Conservation (phyloP, 306 rosid genomes). For the Lupinus albus region DNA sequence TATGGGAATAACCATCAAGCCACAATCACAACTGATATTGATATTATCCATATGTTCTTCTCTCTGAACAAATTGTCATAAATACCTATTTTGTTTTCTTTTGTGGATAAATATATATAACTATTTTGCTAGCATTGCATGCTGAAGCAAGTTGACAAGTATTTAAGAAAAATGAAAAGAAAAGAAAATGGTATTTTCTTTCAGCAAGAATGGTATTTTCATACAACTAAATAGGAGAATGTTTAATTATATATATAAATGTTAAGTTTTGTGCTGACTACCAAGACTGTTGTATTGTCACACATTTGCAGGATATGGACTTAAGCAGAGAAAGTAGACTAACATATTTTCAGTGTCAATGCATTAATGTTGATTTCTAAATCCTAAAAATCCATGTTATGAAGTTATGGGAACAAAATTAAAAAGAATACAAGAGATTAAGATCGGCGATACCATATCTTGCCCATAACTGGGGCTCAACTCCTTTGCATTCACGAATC, state of each 20-base stretch:
- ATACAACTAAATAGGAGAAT: not conserved
- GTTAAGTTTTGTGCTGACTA: conserved; percentile 1
- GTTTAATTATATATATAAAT: not conserved
- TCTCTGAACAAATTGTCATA: conserved; percentile 1
- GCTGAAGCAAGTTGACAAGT: conserved; percentile 11
- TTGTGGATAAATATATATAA: no score
- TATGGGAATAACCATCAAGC: not conserved
- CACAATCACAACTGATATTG: conserved; percentile 2
- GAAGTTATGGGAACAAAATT: not conserved
- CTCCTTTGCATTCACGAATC: conserved; percentile 90
- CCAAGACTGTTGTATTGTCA: not conserved
- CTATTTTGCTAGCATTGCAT: not conserved
- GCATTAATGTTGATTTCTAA: not conserved
- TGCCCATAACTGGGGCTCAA: conserved; percentile 92
- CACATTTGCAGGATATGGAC: not conserved
- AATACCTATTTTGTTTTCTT: conserved; percentile 4
- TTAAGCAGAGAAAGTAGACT: conserved; percentile 5
- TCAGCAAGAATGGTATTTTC: not conserved
- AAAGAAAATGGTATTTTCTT: not conserved
- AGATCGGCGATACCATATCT: conserved; percentile 71
- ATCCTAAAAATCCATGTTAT: not conserved
- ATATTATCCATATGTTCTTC: conserved; percentile 7
- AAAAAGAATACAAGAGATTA: not conserved
- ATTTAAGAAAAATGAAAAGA: not conserved
- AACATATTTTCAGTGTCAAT: conserved; percentile 1